Evolutionary conservation across 495 filamentous ascomycete genomes (phyloP).

Genomic region (Bacidia gigantensis): DNA sequence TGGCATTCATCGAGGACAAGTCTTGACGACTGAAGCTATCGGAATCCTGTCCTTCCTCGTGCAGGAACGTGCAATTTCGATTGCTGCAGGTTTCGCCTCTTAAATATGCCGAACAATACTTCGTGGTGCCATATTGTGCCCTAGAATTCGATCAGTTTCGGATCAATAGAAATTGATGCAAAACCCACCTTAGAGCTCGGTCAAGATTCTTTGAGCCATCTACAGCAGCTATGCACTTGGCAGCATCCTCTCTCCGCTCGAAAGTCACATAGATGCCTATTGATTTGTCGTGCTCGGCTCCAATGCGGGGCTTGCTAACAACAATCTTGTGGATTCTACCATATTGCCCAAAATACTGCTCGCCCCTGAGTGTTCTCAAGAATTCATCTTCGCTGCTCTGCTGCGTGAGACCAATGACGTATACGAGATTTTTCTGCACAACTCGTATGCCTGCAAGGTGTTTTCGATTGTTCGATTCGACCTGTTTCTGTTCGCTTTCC

Average conservation of each 20-base stretch:
- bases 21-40: conserved; percentile 94
- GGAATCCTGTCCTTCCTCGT: conserved; percentile 91
- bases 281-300: conserved; percentile 49
- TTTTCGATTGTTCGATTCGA: conserved; percentile 86
- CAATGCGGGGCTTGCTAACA: conserved; percentile 83
- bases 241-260: conserved; percentile 73
- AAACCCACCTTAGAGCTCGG: conserved; percentile 49
- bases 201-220: conserved; percentile 88
- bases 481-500: conserved; percentile 89
- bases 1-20: conserved; percentile 91
- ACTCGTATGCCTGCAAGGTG: conserved; percentile 90
- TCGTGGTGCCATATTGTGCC: conserved; percentile 94
- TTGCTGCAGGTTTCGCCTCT: conserved; percentile 88
- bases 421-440: conserved; percentile 96
- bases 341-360: conserved; percentile 95
- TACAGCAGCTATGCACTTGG: conserved; percentile 76
- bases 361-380: conserved; percentile 69
- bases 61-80: conserved; percentile 90
- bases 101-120: conserved; percentile 96
- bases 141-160: conserved; percentile 27
- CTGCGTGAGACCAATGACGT: conserved; percentile 88
- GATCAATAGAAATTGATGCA: not conserved
- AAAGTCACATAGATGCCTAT: conserved; percentile 98
- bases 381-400: conserved; percentile 83
- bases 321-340: conserved; percentile 98